Percentiles rank a stretch among this genome's conserved stretches.
Evolutionary conservation across 257 asterid genomes (phyloP).

Genomic region (Solanum chmielewskii): DNA sequence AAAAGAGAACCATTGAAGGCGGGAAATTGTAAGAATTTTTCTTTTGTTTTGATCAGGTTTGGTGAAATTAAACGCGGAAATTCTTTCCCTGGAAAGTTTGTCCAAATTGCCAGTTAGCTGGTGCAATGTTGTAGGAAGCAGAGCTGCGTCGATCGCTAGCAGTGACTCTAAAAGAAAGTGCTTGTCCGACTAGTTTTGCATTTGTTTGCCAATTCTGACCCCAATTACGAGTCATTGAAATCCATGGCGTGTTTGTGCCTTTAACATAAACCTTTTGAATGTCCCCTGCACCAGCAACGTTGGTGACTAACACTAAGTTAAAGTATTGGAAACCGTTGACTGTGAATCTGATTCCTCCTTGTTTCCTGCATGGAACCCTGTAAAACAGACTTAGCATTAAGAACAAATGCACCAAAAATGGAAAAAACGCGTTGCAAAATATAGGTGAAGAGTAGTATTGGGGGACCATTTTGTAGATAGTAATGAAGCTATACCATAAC

Average conservation of each 20-base stretch:
- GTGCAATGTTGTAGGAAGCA: constrained; percentile 61
- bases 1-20: constrained; percentile 16
- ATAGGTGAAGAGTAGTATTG: neutral
- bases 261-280: constrained; percentile 42
- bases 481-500: neutral
- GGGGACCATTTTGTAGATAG: neutral
- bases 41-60: neutral
- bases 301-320: constrained; percentile 48
- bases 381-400: neutral
- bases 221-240: constrained; percentile 68
- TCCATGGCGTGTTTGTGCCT: constrained; percentile 52
- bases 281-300: constrained; percentile 79
- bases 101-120: constrained; percentile 74
- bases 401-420: neutral
- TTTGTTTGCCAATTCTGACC: constrained; percentile 80
- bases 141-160: constrained; percentile 63
- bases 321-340: constrained; percentile 61
- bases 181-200: constrained; percentile 40
- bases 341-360: constrained; percentile 65
- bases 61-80: constrained; percentile 27
- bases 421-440: neutral
- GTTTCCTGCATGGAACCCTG: constrained; percentile 42
- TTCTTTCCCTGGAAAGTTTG: constrained; percentile 68
- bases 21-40: neutral
- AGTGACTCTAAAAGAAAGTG: constrained; percentile 58